A percentile compares a stretch with the other conserved stretches of the same genome.
Evolutionary conservation across 805 yeast genomes (phyloP).

Genomic region (Metschnikowia noctiluminum): DNA sequence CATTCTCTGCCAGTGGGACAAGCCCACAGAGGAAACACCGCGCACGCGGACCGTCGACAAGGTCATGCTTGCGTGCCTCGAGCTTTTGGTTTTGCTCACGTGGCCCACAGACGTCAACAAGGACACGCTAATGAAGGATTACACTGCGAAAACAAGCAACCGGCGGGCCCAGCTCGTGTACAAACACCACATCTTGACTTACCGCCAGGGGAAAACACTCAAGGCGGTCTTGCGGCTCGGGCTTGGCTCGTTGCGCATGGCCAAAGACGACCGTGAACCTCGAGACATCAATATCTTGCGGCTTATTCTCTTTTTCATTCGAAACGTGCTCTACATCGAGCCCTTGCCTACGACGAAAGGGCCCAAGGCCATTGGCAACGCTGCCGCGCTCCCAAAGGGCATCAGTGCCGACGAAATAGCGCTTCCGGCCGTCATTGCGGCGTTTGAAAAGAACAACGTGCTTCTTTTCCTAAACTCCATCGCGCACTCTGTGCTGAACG

Average conservation of each 20-base stretch:
- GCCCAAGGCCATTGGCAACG: slow-evolving; percentile 32
- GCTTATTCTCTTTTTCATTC: slow-evolving; percentile 66
- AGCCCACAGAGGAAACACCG: slow-evolving; percentile 24
- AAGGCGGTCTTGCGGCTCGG: slow-evolving; percentile 69
- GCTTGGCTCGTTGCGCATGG: slow-evolving; percentile 53
- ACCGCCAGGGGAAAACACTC: slow-evolving; percentile 58
- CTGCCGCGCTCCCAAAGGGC: slow-evolving; percentile 52
- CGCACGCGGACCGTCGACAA: slow-evolving; percentile 42
- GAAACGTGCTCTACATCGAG: slow-evolving; percentile 77
- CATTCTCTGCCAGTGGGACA: slow-evolving; percentile 73
- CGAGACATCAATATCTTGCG: slow-evolving; percentile 72
- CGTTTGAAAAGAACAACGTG: slow-evolving; percentile 69
- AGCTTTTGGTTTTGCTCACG: slow-evolving; percentile 76
- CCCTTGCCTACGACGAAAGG: slow-evolving; percentile 58
- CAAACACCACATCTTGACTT: slow-evolving; percentile 62
- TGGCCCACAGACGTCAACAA: slow-evolving; percentile 76
- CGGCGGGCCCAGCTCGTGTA: slow-evolving; percentile 53
- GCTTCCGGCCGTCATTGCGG: slow-evolving; percentile 50
- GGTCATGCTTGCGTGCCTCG: slow-evolving; percentile 69
- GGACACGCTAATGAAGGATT: slow-evolving; percentile 41
- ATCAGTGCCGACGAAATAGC: slow-evolving; percentile 66
- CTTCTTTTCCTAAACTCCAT: slow-evolving; percentile 70
- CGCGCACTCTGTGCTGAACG: slow-evolving; percentile 59
- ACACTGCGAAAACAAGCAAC: slow-evolving; percentile 57
- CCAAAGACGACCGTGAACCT: slow-evolving; percentile 54